Base-by-base conservation (phyloP, 2,329 filamentous ascomycete species). In the Thelonectria olida region DNA sequence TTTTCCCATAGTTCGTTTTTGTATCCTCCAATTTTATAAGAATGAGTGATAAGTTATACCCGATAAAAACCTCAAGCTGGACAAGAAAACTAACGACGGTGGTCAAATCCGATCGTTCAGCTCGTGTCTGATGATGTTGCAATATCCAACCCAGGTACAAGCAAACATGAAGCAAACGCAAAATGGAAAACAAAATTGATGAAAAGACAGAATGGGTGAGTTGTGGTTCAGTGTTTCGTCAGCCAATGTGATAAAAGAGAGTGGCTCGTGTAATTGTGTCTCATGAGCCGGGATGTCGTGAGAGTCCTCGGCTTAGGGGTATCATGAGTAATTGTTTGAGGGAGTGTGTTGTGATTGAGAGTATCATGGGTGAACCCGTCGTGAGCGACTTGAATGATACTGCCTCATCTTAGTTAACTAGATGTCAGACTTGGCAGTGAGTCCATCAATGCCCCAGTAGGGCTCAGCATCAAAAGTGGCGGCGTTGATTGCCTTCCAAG, bases 391-490 rank as follows among this genome's bases (percentile, higher is more conserved):
- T 27, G 19, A 3, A 15, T 7, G 10, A 27, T 7, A 20, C 12
- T 25, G 20, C 51, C 22, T 39, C 20, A 48, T n/a, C 41, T 31
- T 54, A n/a, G n/a, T n/a, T n/a, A n/a, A n/a, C n/a, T n/a, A 62
- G 51, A 64, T 64, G 22, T 70, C 56, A 42, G 67, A 69, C 44
- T 56, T 39, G 38, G 66, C 66, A 19, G 72, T 57, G 28, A 72
- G 70, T n/a, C 74, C 75, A 28, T 70, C 69, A 54, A 91, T 86
- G 28, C 92, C 93, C 91, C 92, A 96, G 77, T 83, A 93, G 74
- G 88, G 85, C 79, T 97, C 93, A 2, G 91, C 87, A 60, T 87
- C 84, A 75, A 90, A 92, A 1, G 90, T 90, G 20, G 76, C 81
- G 2, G 80, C 74, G 54, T 80, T 83, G 67, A 91, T 85, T 39